A percentile compares a stretch with the other conserved stretches of the same genome.
These are phyloP conservation scores for Mycena rebaudengoi DNA, from an alignment of 768 basidiomycete species.

Conservation along the genomic window DNA sequence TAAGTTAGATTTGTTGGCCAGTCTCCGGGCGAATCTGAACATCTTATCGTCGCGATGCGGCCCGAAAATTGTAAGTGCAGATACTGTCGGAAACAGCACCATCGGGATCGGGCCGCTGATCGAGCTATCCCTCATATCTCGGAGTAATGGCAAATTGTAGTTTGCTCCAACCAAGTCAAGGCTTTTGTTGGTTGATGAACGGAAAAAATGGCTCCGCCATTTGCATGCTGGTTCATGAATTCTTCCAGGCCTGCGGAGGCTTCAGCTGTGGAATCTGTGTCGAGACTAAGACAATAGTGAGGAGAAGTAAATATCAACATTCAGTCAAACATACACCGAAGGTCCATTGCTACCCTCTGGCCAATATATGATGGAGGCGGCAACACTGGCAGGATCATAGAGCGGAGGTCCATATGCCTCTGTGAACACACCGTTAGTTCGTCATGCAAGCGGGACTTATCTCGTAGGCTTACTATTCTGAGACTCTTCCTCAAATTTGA, in stretches of 20 bases:
- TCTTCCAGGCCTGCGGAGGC: slow-evolving; percentile 2
- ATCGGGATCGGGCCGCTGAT: neutral
- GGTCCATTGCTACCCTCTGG: neutral
- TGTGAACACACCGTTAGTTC: too few species aligned
- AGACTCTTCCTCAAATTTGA: too few species aligned
- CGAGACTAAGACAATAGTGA: neutral
- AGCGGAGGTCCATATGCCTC: too few species aligned
- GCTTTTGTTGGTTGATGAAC: neutral
- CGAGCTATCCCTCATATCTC: neutral
- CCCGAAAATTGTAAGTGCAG: slow-evolving; percentile 3
- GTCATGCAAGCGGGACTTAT: too few species aligned
- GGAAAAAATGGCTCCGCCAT: neutral
- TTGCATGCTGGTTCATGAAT: neutral
- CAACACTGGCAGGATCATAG: slow-evolving; percentile 5
- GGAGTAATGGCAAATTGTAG: neutral
- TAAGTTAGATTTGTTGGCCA: neutral
- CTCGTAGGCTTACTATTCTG: too few species aligned
- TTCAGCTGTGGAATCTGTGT: neutral
- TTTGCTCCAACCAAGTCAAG: slow-evolving; percentile 5
- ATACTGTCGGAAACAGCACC: neutral
- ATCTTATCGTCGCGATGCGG: neutral
- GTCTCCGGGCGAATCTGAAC: neutral
- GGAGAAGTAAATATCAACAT: too few species aligned
- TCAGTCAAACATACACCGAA: neutral
- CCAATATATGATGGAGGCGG: slow-evolving; percentile 6